A percentile compares a stretch with the other conserved stretches of the same genome.
phyloP scores from a whole-genome alignment of 2,329 filamentous ascomycete species.

The Fusarium compactum region DNA sequence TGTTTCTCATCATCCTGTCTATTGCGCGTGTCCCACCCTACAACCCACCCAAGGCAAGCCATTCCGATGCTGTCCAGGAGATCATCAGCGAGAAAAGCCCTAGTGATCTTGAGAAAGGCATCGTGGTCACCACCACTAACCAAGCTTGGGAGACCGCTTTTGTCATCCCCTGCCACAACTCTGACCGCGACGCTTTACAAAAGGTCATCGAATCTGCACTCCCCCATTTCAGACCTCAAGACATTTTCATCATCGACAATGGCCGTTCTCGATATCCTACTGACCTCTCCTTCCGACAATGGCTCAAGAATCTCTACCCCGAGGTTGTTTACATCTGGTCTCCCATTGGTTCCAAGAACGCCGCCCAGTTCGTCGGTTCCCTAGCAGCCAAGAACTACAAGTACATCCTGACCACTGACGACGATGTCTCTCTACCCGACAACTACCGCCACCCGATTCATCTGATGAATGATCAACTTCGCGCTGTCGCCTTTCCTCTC shows the following conservation, averaged over 20 bases:
- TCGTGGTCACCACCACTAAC: neutral
- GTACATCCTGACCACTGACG: constrained; percentile 9
- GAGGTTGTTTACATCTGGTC: constrained; percentile 10
- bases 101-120: neutral
- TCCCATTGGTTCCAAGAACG: constrained; percentile 8
- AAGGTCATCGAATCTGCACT: constrained; percentile 2
- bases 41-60: neutral
- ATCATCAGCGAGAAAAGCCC: neutral
- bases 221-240: constrained; percentile 6
- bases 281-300: constrained; percentile 4
- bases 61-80: neutral
- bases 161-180: constrained; percentile 8
- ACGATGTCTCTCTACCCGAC: neutral
- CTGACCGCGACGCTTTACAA: neutral
- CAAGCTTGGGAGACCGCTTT: neutral
- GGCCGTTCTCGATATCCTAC: neutral
- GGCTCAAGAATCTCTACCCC: neutral
- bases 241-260: constrained; percentile 15
- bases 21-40: constrained; percentile 2
- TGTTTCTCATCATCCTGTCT: constrained; percentile 15
- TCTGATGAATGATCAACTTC: neutral
- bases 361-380: constrained; percentile 1
- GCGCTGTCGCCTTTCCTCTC: neutral
- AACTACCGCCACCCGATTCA: constrained; percentile 7
- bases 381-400: constrained; percentile 7